Evolutionary conservation across 768 basidiomycete genomes (phyloP).

Genomic region (Suillus bovinus): DNA sequence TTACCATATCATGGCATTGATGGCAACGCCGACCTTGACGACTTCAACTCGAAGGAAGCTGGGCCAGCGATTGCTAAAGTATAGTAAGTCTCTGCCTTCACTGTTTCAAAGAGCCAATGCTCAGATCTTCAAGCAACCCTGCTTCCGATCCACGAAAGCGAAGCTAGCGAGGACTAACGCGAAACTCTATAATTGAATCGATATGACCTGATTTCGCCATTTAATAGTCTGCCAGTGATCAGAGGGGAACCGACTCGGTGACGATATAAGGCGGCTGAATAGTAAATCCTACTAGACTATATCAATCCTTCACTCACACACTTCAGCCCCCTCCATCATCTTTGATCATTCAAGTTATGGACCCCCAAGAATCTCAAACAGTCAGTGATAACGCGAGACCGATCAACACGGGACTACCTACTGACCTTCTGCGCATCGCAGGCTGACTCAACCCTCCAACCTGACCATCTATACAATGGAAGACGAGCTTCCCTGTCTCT

Average conservation of each 20-base stretch:
- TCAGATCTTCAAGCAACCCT: not conserved
- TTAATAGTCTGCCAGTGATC: not conserved
- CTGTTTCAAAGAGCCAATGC: not conserved
- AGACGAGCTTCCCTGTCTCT: constrained; percentile 27
- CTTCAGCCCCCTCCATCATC: not conserved
- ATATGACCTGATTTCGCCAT: constrained; percentile 1
- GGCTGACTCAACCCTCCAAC: not conserved
- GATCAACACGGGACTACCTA: not conserved
- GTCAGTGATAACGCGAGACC: not conserved
- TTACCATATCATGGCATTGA: too few species aligned
- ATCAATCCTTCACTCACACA: not conserved
- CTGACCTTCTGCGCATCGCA: not conserved
- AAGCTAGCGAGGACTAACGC: not conserved
- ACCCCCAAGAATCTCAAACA: not conserved
- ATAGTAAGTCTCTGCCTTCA: not conserved
- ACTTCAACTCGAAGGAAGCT: not conserved
- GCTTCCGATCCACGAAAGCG: not conserved
- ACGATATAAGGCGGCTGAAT: not conserved
- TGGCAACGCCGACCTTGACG: not conserved
- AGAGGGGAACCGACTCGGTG: not conserved
- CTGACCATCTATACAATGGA: constrained; percentile 23
- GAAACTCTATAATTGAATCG: not conserved
- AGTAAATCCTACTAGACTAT: not conserved
- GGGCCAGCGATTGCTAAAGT: not conserved
- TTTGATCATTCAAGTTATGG: not conserved